Conservation (phyloP, 495 filamentous ascomycete genomes). For the Tuber calosporum region DNA sequence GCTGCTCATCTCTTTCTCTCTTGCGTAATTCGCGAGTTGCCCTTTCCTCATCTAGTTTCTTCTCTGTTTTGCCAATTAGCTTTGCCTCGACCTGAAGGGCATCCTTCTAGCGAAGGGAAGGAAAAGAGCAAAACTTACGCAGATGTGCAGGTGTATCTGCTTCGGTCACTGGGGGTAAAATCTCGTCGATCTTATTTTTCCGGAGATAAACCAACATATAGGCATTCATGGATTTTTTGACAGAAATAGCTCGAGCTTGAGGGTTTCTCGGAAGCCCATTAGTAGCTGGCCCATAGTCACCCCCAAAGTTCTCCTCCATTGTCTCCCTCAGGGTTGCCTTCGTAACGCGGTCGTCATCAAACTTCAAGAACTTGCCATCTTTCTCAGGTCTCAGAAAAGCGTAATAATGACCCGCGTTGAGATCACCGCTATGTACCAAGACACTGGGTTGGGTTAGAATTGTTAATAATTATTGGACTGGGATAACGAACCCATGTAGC, state of each 20-base stretch:
- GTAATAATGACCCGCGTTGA: slow-evolving; percentile 99
- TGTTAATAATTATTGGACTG: not conserved
- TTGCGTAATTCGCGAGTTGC: slow-evolving; percentile 61
- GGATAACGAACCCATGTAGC: slow-evolving; percentile 58
- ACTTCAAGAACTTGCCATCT: slow-evolving; percentile 91
- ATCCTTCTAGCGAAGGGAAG: not conserved
- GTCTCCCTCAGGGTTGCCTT: slow-evolving; percentile 86
- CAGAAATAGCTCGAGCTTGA: slow-evolving; percentile 58
- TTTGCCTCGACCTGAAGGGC: not conserved
- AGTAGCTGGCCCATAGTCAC: slow-evolving; percentile 60
- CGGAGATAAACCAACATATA: slow-evolving; percentile 99
- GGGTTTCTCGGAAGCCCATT: slow-evolving; percentile 60
- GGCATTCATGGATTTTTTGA: slow-evolving; percentile 68
- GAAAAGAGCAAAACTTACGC: slow-evolving; percentile 48
- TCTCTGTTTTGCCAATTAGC: slow-evolving; percentile 50
- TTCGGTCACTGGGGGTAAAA: slow-evolving; percentile 65
- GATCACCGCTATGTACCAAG: slow-evolving; percentile 88
- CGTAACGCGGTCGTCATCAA: slow-evolving; percentile 94
- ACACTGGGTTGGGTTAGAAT: slow-evolving; percentile 47
- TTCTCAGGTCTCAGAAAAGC: slow-evolving; percentile 90
- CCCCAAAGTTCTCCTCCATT: slow-evolving; percentile 92
- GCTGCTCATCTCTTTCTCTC: slow-evolving; percentile 87
- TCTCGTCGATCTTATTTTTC: slow-evolving; percentile 69
- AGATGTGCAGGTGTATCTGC: slow-evolving; percentile 80
- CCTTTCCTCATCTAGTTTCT: slow-evolving; percentile 71